Evolutionary conservation across 129 eudicot genomes (phyloP), one percentile per base, ranked within the genome.

Genomic region (Centaurea solstitialis): DNA sequence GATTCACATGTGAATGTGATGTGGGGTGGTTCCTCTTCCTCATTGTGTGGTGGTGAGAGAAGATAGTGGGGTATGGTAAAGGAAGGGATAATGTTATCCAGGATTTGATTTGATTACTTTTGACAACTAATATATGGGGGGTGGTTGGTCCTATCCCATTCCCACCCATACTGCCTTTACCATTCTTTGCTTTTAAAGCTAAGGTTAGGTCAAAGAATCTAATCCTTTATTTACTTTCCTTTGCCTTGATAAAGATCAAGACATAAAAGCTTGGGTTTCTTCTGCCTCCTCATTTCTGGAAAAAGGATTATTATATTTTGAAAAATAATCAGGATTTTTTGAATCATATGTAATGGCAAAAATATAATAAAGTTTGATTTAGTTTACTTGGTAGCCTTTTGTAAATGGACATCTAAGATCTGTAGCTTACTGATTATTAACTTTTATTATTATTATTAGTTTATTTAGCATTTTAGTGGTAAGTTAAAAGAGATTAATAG

Each of bases 71-170:
- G 76, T 50, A 30, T 9, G 75, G 75, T 28, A 21, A 33, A 41
- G 22, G 13, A 33, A 41, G 22, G 41, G 85, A 81, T 81, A 81
- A 81, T 75, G 80, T 68, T 75, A 75, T 68, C 80, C 26, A 50
- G 61, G 5, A 17, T 12, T 50, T 53, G 65, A 17, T 64, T 64
- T 64, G 26, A 64, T 64, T 47, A 47, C 71, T 74, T 81, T 81
- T 81, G 76, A 35, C 76, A 68, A 30, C 30, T 59, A 47, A 47
- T 13, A 75, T 74, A n/a, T n/a, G 62, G 81, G 74, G 82, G 75
- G 37, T 68, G 62, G 50, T 76, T 61, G 72, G 73, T 72, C 65
- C 26, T 61, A 43, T 59, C 73, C 72, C n/a, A n/a, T n/a, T n/a
- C 79, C 30, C 30, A 75, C 57, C 85, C 73, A 75, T 81, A 43